Conservation (phyloP, 169 alveolate species). For the Plasmodium vivax region DNA sequence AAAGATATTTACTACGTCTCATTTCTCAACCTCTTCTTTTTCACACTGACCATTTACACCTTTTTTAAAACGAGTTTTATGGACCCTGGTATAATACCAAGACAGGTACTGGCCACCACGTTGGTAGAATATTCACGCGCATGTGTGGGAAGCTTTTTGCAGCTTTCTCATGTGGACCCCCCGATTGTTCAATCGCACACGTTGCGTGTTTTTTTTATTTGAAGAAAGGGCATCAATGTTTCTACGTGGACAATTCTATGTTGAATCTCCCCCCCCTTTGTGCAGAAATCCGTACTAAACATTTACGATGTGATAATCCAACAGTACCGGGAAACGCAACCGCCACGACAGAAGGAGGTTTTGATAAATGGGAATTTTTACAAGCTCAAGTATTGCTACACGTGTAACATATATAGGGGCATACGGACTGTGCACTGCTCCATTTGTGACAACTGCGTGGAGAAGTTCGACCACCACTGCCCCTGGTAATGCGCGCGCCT, state of each 20-base stretch:
- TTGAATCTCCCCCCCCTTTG: neutral
- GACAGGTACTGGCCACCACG: conserved; percentile 41
- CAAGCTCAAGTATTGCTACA: conserved; percentile 87
- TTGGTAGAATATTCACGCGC: neutral
- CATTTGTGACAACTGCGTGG: conserved; percentile 92
- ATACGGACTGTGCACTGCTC: conserved; percentile 92
- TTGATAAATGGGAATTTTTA: conserved; percentile 81
- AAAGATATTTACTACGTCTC: conserved; percentile 56
- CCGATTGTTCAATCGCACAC: neutral
- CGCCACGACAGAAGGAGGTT: conserved; percentile 80
- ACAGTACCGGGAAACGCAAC: conserved; percentile 78
- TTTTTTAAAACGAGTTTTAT: conserved; percentile 73
- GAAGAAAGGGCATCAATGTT: neutral
- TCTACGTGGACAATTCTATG: neutral
- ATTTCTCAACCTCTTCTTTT: conserved; percentile 34
- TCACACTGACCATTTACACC: conserved; percentile 48
- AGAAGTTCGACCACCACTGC: conserved; percentile 94
- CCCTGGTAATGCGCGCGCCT: conserved; percentile 84
- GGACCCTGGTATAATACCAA: conserved; percentile 78
- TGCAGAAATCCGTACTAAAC: conserved; percentile 60
- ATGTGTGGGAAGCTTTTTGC: neutral
- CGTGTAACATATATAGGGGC: conserved; percentile 90
- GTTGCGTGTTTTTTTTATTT: neutral
- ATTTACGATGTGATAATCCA: conserved; percentile 77
- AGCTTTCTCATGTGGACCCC: neutral